Conservation (phyloP, 371 early-diverging fungal genomes). For the Apophysomyces variabilis region DNA sequence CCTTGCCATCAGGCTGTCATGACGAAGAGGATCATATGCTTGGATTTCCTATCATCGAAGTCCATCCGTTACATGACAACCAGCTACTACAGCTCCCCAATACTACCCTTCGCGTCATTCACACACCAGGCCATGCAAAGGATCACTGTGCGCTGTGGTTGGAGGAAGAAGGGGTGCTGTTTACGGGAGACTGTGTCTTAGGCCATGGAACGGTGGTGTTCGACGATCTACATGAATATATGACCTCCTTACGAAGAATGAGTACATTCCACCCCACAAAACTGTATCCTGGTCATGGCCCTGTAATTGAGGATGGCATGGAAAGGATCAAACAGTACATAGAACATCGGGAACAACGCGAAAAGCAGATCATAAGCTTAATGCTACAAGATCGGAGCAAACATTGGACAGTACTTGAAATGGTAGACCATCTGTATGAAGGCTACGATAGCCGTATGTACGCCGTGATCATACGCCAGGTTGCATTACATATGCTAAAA, state of each 20-base stretch:
- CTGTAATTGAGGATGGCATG: constrained; percentile 29
- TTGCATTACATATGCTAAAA: constrained; percentile 27
- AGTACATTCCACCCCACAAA: constrained; percentile 26
- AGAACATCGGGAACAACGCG: constrained; percentile 25
- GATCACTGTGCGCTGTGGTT: constrained; percentile 82
- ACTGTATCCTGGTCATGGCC: constrained; percentile 67
- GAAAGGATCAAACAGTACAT: constrained; percentile 34
- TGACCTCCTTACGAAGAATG: constrained; percentile 61
- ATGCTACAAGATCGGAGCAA: constrained; percentile 24
- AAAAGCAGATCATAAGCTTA: constrained; percentile 33
- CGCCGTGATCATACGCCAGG: constrained; percentile 22
- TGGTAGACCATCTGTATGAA: constrained; percentile 14
- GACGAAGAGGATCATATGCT: constrained; percentile 20
- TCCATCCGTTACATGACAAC: constrained; percentile 42
- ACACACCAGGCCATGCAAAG: constrained; percentile 85
- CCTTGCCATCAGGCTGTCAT: constrained; percentile 10
- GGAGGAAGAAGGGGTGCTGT: constrained; percentile 75
- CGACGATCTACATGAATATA: constrained; percentile 67
- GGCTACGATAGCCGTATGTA: constrained; percentile 9
- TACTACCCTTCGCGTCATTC: constrained; percentile 64
- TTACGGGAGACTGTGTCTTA: constrained; percentile 85
- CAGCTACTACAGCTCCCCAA: constrained; percentile 62
- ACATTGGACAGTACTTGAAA: constrained; percentile 28
- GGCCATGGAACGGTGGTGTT: constrained; percentile 87
- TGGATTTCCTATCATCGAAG: constrained; percentile 29